Evolutionary conservation across 768 basidiomycete species (phyloP), one percentile per base, ranked within the genome.

Genomic region (Suillus occidentalis): DNA sequence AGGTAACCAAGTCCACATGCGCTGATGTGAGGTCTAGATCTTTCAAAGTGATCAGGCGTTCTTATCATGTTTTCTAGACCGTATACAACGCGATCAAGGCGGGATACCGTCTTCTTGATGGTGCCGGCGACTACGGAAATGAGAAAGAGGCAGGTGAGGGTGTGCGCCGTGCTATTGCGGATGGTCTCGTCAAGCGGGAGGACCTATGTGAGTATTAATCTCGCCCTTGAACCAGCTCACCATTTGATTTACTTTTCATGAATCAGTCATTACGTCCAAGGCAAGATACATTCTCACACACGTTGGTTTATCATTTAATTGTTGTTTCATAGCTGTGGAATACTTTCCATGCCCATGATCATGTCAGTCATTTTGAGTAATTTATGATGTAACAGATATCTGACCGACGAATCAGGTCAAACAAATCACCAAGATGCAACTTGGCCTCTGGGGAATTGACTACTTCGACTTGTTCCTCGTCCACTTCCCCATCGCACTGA

Each of bases 91-190:
- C 94, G 20, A 90, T 95, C 79, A 93, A 93, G 75, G 81, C 83
- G 31, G 94, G 95, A 0, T 95, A 94, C 75, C 87, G 94, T 66
- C 89, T 97, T 62, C 82, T 97, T 63, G 94, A 95, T 63, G 89
- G 91, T 66, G 93, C 93, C 39, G 86, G 87, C 68, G 92, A 93
- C 78, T 95, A 94, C 74, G 94, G 91, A 9, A 96, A 97, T 68
- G 95, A 97, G 78, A 91, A 88, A 71, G 88, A 94, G 39, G 89
- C 90, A 6, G 93, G 91, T 2, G 83, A 88, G 70, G 94, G 94
- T 67, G 83, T 95, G 64, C 83, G 81, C 61, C 86, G 87, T 16
- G 94, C 93, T n/a, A 84, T 95, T 68, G 74, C 79, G 47, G 92
- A 94, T 8, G 93, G 94, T 16, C 73, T 95, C 43, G 90, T 97